Conservation (phyloP, 306 rosid species). For the Benincasa hispida region DNA sequence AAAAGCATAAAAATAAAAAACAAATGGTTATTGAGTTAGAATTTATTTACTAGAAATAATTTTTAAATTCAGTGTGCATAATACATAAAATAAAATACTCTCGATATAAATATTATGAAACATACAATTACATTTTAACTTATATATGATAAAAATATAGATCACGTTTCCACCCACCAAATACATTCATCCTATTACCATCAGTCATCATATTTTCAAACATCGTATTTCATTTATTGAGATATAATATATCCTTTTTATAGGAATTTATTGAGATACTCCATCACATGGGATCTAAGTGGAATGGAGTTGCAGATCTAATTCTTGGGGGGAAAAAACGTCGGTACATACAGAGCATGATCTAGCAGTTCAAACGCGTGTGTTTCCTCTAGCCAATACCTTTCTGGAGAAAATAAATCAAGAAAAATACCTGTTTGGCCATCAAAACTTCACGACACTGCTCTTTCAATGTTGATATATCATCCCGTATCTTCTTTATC, state of each 20-base stretch:
- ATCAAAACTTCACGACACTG: conserved; percentile 68
- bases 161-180: background rate
- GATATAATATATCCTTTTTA: no score
- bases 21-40: no score
- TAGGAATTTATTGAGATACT: no score
- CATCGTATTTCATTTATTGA: background rate
- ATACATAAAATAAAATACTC: background rate
- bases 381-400: background rate
- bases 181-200: background rate
- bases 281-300: background rate
- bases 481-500: conserved; percentile 63
- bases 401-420: background rate
- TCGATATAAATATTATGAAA: background rate
- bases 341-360: background rate
- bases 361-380: background rate
- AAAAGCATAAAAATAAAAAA: background rate
- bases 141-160: background rate
- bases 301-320: background rate
- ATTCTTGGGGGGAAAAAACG: background rate
- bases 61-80: background rate
- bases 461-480: conserved; percentile 49
- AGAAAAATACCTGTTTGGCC: conserved; percentile 61
- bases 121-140: background rate
- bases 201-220: background rate
- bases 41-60: background rate